Evolutionary conservation across 192 early-diverging fungal genomes (phyloP), one percentile per base, ranked within the genome.

Genomic region (Backusella westeae): DNA sequence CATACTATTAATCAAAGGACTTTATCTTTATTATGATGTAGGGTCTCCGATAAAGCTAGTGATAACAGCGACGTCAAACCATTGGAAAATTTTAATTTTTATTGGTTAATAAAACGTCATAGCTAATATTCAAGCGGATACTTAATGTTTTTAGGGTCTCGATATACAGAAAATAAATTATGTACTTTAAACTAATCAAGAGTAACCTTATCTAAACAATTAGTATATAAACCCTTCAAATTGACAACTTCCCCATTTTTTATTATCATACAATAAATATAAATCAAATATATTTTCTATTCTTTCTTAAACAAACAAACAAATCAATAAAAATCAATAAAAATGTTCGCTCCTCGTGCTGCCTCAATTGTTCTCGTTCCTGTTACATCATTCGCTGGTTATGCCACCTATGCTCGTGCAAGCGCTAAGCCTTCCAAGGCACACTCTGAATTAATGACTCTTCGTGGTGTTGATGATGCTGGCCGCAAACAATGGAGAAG

Each of bases 361-460:
- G 73, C 73, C 23, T 67, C 74, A 36, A 34, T 82, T 42, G 68
- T 74, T 49, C 76, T 72, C 41, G 63, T 72, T 26, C 74, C 80
- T 41, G 69, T 75, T 74, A 74, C 73, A 36, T 71, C 74, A n/a
- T 53, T 73, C 32, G 74, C 74, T 74, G 80, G 36, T 12, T 75
- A 75, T 75, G 80, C 76, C n/a, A 67, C 80, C 10, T 78, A 78
- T 35, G 46, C 77, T 36, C 77, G 77, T 69, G 14, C 49, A 32
- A 77, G 59, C 38, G 74, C 69, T 32, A 38, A 74, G 29, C 76
- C 80, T 19, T 26, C 69, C 35, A 46, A 41, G 36, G 80, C 76
- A 14, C 69, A 77, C 23, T 63, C 76, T n/a, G 14, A 75, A 8
- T 29, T 72, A 32, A 81, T 81, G 80, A 75, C 76, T n/a, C 6